Evolutionary conservation across 1,139 yeast species (phyloP).

Genomic region (Arxiozyma heterogenica): DNA sequence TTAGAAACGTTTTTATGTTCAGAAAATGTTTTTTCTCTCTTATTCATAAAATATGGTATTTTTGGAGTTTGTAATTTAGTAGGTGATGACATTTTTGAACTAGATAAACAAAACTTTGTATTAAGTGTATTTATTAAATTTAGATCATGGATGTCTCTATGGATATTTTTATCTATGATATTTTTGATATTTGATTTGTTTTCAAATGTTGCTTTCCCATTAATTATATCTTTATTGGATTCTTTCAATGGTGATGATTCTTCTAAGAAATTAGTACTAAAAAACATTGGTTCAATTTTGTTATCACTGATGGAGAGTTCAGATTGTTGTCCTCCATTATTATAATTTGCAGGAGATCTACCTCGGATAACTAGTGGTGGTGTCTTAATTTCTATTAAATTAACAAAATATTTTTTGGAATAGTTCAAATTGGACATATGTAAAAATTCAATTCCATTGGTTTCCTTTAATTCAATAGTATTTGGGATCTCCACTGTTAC

Average conservation of each 20-base stretch:
- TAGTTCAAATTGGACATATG: conserved; percentile 7
- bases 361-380: conserved; percentile 62
- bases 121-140: not conserved
- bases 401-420: conserved; percentile 16
- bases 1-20: not conserved
- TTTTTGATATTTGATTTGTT: not conserved
- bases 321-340: conserved; percentile 6
- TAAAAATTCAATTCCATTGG: conserved; percentile 6
- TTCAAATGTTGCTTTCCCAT: too few species aligned
- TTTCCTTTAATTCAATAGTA: not conserved
- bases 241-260: conserved; percentile 1
- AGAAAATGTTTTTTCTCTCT: not conserved
- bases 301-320: not conserved
- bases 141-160: not conserved
- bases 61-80: not conserved
- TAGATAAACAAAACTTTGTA: not conserved
- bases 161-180: not conserved
- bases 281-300: not conserved
- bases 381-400: conserved; percentile 39
- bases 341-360: conserved; percentile 56
- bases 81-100: not conserved
- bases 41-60: not conserved
- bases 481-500: conserved; percentile 36
- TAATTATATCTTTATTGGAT: not conserved
- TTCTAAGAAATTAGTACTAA: not conserved